Conservation (phyloP, 148 eudicot genomes). For the Camellia japonica region DNA sequence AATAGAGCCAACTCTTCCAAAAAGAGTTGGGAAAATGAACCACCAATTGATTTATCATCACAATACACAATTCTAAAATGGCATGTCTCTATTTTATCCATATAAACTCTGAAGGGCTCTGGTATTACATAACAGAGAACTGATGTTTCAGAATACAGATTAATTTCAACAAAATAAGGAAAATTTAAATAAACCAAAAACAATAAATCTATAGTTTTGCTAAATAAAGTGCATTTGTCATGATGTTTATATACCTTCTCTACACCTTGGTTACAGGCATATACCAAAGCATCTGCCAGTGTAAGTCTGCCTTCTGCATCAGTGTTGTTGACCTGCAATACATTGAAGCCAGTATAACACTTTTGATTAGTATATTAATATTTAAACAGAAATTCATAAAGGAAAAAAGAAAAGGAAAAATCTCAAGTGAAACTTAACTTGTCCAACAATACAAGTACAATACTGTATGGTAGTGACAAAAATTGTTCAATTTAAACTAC, state of each 20-base stretch:
- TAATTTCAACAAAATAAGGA: too few species aligned
- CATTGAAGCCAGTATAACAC: neutral
- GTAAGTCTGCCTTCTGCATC: constrained; percentile 99
- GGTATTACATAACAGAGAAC: neutral
- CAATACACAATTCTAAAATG: neutral
- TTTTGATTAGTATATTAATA: neutral
- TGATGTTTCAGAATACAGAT: neutral
- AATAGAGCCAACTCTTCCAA: constrained; percentile 1
- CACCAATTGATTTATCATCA: neutral
- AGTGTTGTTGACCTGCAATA: constrained; percentile 85
- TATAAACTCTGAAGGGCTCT: neutral
- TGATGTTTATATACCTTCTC: constrained; percentile 62
- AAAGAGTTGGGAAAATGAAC: neutral
- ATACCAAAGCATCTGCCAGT: constrained; percentile 99
- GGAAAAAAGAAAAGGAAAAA: neutral
- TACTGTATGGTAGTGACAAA: neutral
- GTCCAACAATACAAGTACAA: neutral
- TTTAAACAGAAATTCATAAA: neutral
- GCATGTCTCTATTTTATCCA: neutral
- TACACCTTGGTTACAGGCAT: constrained; percentile 96
- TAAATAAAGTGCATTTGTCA: neutral
- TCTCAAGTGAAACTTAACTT: neutral
- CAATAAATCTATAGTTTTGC: neutral
- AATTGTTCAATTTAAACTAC: neutral
- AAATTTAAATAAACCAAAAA: too few species aligned